phyloP scores from a whole-genome alignment of 306 rosid genomes.

The Ammopiptanthus mongolicus region DNA sequence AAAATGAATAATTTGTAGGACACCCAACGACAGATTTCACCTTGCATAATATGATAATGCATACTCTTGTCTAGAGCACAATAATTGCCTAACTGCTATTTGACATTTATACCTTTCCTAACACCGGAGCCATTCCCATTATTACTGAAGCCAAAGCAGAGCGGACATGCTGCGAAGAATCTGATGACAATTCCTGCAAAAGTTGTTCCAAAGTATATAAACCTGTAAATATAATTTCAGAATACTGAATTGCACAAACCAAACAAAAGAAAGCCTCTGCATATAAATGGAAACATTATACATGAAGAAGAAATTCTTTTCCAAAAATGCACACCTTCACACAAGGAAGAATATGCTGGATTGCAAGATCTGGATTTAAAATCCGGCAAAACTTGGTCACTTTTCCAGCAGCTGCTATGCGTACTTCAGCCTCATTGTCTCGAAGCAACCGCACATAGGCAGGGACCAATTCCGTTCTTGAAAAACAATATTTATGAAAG shows the following conservation, averaged over 20 bases:
- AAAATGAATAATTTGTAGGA: background rate
- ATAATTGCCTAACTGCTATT: constrained; percentile 8
- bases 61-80: background rate
- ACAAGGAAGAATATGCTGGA: constrained; percentile 96
- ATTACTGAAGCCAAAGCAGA: constrained; percentile 98
- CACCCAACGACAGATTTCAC: background rate
- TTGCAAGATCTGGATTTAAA: constrained; percentile 77
- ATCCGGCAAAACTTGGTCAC: constrained; percentile 94
- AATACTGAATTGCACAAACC: constrained; percentile 7
- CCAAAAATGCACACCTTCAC: constrained; percentile 64
- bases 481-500: constrained; percentile 15
- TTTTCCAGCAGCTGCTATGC: constrained; percentile 98
- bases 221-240: constrained; percentile 9
- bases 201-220: constrained; percentile 15
- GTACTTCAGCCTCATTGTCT: constrained; percentile 98
- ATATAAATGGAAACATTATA: background rate
- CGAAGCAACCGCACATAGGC: constrained; percentile 96
- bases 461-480: constrained; percentile 86
- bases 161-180: constrained; percentile 98
- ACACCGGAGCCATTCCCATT: constrained; percentile 97
- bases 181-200: constrained; percentile 88
- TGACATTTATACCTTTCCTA: constrained; percentile 73
- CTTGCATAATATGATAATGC: background rate
- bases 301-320: constrained; percentile 5
- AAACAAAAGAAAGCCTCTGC: background rate